Evolutionary conservation across 768 basidiomycete genomes (phyloP).

Genomic region (Trametes meyenii): DNA sequence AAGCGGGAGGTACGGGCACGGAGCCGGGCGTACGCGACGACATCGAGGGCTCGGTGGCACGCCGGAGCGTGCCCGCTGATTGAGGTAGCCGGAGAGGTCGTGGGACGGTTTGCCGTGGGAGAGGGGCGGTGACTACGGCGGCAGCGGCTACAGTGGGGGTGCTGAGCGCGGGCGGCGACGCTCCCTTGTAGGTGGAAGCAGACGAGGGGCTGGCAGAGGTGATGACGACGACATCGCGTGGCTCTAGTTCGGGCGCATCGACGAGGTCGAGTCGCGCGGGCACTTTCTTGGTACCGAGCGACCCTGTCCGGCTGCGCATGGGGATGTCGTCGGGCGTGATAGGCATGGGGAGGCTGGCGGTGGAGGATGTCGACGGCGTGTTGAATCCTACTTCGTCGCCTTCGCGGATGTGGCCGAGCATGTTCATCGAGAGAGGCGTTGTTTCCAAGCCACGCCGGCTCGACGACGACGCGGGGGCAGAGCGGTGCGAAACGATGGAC

Average conservation of each 20-base stretch:
- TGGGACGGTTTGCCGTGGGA: slow-evolving; percentile 17
- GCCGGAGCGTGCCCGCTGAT: slow-evolving; percentile 13
- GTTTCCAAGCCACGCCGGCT: slow-evolving; percentile 15
- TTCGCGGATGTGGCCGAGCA: slow-evolving; percentile 26
- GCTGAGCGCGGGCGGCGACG: background rate
- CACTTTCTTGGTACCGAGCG: slow-evolving; percentile 9
- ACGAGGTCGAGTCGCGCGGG: slow-evolving; percentile 16
- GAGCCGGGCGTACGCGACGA: slow-evolving; percentile 1
- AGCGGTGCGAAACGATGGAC: slow-evolving; percentile 25
- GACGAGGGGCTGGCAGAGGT: slow-evolving; percentile 19
- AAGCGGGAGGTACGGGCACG: background rate
- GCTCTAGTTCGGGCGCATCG: slow-evolving; percentile 2
- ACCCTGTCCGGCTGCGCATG: background rate
- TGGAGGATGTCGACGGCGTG: slow-evolving; percentile 29
- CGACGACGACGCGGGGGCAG: slow-evolving; percentile 17
- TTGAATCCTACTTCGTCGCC: slow-evolving; percentile 23
- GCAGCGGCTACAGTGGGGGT: background rate
- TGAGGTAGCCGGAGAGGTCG: slow-evolving; percentile 28
- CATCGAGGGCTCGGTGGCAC: background rate
- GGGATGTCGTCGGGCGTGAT: slow-evolving; percentile 26
- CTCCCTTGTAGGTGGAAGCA: slow-evolving; percentile 5
- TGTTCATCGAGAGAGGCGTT: slow-evolving; percentile 2
- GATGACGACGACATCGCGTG: slow-evolving; percentile 11
- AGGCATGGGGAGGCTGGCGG: slow-evolving; percentile 28
- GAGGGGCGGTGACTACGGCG: background rate